Conservation (phyloP, 2,329 filamentous ascomycete species). For the Pseudopithomyces maydicus region DNA sequence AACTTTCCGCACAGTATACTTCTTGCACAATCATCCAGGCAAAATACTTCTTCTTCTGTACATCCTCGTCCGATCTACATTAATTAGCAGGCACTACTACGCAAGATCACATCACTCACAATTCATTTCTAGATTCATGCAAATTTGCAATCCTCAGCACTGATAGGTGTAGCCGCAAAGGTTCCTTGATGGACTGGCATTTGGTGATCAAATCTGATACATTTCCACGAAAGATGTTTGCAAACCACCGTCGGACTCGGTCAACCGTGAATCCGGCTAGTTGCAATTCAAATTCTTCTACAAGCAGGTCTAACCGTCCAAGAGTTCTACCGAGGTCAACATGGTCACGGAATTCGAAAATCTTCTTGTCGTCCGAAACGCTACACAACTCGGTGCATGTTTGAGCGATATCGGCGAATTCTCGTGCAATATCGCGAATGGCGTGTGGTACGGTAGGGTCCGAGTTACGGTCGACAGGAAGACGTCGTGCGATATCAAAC, state of each 20-base stretch:
- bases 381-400: background rate
- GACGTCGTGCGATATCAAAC: conserved; percentile 2
- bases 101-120: background rate
- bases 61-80: background rate
- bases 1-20: conserved; percentile 6
- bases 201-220: background rate
- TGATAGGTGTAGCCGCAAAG: background rate
- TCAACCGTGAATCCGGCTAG: background rate
- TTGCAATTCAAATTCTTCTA: background rate
- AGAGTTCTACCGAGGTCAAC: background rate
- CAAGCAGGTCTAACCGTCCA: background rate
- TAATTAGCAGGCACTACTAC: background rate
- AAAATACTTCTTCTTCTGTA: background rate
- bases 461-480: background rate
- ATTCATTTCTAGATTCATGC: background rate
- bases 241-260: background rate
- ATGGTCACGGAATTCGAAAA: background rate
- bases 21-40: background rate
- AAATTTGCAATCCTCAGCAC: background rate
- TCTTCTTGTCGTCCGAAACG: background rate
- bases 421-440: background rate
- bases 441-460: conserved; percentile 1
- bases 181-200: conserved; percentile 1
- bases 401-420: conserved; percentile 7
- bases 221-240: background rate